Conservation (phyloP, 352 stramenopile genomes). For the Phytophthora hibernalis region DNA sequence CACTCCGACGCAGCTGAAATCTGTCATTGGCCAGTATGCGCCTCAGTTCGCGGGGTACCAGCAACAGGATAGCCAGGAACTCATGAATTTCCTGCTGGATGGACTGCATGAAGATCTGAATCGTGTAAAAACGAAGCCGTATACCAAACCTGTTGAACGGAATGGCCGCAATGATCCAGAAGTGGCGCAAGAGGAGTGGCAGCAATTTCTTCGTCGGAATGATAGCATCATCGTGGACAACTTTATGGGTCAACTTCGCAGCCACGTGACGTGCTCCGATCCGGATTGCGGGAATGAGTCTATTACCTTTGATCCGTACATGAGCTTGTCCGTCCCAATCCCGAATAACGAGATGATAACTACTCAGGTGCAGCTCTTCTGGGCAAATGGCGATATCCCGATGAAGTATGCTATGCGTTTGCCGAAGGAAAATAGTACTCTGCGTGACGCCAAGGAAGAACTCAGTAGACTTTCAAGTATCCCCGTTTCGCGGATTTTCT, state of each 20-base stretch:
- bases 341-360: constrained; percentile 63
- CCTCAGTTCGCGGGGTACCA: constrained; percentile 91
- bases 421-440: constrained; percentile 50
- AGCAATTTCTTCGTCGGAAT: constrained; percentile 91
- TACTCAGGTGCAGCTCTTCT: constrained; percentile 77
- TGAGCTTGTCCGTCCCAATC: constrained; percentile 91
- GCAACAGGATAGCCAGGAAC: constrained; percentile 93
- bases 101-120: constrained; percentile 94
- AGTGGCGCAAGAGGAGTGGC: constrained; percentile 83
- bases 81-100: constrained; percentile 93
- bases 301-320: constrained; percentile 91
- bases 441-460: constrained; percentile 70
- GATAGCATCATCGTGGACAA: constrained; percentile 92
- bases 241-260: constrained; percentile 91
- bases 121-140: constrained; percentile 84
- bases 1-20: constrained; percentile 79
- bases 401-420: constrained; percentile 78
- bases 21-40: constrained; percentile 86
- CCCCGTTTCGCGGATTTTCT: constrained; percentile 59
- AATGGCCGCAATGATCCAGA: constrained; percentile 72
- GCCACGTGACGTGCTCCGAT: constrained; percentile 87
- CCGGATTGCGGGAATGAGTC: constrained; percentile 78
- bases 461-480: constrained; percentile 59
- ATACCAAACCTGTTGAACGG: constrained; percentile 71
- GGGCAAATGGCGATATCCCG: constrained; percentile 71